phyloP scores from a whole-genome alignment of 805 yeast species.

The Hanseniaspora mollemarum region DNA sequence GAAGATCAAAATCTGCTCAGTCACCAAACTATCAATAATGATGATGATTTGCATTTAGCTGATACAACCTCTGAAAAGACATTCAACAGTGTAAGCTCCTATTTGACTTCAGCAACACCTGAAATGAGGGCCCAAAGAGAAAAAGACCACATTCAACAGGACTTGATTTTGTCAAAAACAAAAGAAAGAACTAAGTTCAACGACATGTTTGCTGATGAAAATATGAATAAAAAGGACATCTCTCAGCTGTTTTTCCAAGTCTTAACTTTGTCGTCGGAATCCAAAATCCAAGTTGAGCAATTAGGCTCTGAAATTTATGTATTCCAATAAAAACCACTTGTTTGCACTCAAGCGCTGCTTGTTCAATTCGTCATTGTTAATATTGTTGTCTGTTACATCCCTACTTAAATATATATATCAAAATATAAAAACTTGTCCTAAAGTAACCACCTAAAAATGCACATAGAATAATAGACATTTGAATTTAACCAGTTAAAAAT shows the following conservation, averaged over 20 bases:
- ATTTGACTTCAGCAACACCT: conserved; percentile 10
- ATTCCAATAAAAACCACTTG: neutral
- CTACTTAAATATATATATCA: neutral
- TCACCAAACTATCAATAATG: neutral
- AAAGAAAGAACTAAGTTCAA: conserved; percentile 6
- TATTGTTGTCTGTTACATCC: no score
- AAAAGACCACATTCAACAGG: conserved; percentile 14
- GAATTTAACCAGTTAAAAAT: neutral
- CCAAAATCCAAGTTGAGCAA: conserved; percentile 8
- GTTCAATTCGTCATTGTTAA: no score
- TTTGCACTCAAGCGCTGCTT: no score
- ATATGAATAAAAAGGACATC: conserved; percentile 16
- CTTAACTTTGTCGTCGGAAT: conserved; percentile 9
- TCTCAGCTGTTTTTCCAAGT: conserved; percentile 11
- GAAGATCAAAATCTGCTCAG: neutral
- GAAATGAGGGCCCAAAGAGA: conserved; percentile 13
- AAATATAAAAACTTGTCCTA: neutral
- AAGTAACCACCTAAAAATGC: neutral
- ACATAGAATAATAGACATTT: neutral
- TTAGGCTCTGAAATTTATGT: neutral
- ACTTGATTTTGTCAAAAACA: conserved; percentile 11
- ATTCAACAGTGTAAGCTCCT: conserved; percentile 6
- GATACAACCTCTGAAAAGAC: conserved; percentile 11
- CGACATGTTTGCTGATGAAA: conserved; percentile 13
- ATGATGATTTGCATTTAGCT: conserved; percentile 6